These are phyloP conservation scores for Xylariaceae sp. DNA, from an alignment of 2,329 filamentous ascomycete species.

Conservation along the genomic window DNA sequence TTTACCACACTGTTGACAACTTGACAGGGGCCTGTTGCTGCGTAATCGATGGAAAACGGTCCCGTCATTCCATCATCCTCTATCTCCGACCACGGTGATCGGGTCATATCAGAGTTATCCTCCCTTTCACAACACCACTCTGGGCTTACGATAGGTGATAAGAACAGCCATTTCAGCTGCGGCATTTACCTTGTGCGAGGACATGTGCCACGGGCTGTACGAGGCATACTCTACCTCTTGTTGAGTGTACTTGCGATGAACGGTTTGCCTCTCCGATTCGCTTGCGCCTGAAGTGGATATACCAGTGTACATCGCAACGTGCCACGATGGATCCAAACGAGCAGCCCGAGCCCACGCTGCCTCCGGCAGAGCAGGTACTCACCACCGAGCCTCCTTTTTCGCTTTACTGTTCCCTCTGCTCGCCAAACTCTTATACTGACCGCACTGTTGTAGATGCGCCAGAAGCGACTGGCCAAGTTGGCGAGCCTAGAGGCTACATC, in stretches of 20 bases:
- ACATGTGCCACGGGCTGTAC: neutral
- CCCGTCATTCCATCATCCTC: conserved; percentile 16
- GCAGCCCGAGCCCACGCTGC: conserved; percentile 27
- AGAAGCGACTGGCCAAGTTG: conserved; percentile 29
- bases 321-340: conserved; percentile 29
- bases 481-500: conserved; percentile 18
- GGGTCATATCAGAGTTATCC: neutral
- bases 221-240: neutral
- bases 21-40: conserved; percentile 7
- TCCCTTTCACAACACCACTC: too few relatives aligned
- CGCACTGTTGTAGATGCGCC: conserved; percentile 26
- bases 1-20: neutral
- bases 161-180: neutral
- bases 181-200: neutral
- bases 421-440: conserved; percentile 6
- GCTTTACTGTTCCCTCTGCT: neutral
- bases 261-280: conserved; percentile 1
- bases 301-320: neutral
- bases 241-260: conserved; percentile 4
- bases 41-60: conserved; percentile 11
- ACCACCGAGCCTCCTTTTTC: neutral
- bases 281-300: conserved; percentile 8
- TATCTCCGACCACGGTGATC: conserved; percentile 13
- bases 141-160: neutral
- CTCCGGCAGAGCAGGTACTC: conserved; percentile 31